Base-by-base conservation (phyloP, 192 early-diverging fungal genomes). In the Powellomyces hirtus region DNA sequence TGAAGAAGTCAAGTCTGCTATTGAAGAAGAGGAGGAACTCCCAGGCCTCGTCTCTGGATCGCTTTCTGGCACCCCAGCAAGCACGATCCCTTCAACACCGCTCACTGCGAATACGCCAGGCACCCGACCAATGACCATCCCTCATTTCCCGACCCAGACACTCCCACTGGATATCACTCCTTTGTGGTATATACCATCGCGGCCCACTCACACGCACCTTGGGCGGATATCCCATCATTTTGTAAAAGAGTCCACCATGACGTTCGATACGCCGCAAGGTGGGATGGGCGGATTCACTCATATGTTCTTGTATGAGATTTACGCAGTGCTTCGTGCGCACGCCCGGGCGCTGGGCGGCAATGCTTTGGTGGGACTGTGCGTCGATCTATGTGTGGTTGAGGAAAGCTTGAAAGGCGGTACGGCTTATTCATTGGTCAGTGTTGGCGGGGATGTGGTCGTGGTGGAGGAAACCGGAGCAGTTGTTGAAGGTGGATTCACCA, bases 161-260 rank as follows among this genome's bases (percentile, higher is more conserved):
- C 3, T 60, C 2, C 74, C 73, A 22, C 67, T 91, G 14, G 89
- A 90, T 45, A 84, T 92, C 60, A 86, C 88, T 1, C 87, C 89
- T 0, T 68, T 91, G 5, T 84, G 87, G 38, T 84, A 79, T 51
- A 73, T 93, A 31, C 91, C 89, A 2, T 66, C 74, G 34, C 70
- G 74, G 0, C 69, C 66, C 1, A 77, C 86, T 24, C 75, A 75
- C 10, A 75, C 78, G 10, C 80, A 88, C 53, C 74, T 92, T 26
- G 91, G 91, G 27, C 84, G 88, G 11, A 72, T 93, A 0, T 89
- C 89, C 0, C 77, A 93, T 11, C 91, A 93, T 63, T 93, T 93
- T 79, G 87, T 93, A 37, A 90, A 91, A 46, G 91, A 93, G 60
- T 78, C 86, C 5, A 65, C 56, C 42, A 71, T 76, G 46, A 55